Evolutionary conservation across 2,329 filamentous ascomycete species (phyloP), one percentile per base, ranked within the genome.

Genomic region (Phyllosticta citrichinensis): DNA sequence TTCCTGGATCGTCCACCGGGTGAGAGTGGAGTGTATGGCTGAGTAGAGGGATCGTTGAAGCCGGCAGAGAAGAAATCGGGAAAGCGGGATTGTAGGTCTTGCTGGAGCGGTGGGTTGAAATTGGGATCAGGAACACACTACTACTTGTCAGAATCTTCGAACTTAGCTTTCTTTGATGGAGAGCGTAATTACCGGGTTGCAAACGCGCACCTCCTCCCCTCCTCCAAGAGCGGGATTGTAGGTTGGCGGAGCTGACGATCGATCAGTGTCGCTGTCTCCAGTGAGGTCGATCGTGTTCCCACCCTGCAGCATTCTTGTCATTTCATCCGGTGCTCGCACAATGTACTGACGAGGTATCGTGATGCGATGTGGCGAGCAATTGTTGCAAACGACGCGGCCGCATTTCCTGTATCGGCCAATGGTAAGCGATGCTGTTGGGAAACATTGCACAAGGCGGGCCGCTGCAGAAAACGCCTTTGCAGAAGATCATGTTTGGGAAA

Each of bases 291-390:
- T 69, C n/a, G 77, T 52, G 40, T 47, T 47, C 40, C 40, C 40
- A 12, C 55, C 52, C 5, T 55, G n/a, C n/a, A 35, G 40, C 11
- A 53, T 24, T 8, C 55, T n/a, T 14, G 30, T 35, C 9, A 56
- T 17, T 51, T 63, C 59, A 4, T 58, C 60, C 12, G 24, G 65
- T 2, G 89, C 88, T 55, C 87, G 87, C 25, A 97, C 91, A 65
- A 97, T 96, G 72, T 90, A 97, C 70, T 94, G 89, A 65, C 92
- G 84, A 0, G 93, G 93, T 64, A 97, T 97, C 3, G 89, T 96
- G 70, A 97, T 97, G 63, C 91, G 85, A 73, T 97, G 93, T 3
- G 93, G 93, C 2, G 93, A 97, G 76, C 93, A 97, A 20, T 85
- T 81, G 62, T 87, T 86, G 74, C 93, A 97, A 24, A 97, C 93